These are phyloP conservation scores for Naegleria gruberi DNA, from an alignment of 208 protist species.

Conservation along the genomic window DNA sequence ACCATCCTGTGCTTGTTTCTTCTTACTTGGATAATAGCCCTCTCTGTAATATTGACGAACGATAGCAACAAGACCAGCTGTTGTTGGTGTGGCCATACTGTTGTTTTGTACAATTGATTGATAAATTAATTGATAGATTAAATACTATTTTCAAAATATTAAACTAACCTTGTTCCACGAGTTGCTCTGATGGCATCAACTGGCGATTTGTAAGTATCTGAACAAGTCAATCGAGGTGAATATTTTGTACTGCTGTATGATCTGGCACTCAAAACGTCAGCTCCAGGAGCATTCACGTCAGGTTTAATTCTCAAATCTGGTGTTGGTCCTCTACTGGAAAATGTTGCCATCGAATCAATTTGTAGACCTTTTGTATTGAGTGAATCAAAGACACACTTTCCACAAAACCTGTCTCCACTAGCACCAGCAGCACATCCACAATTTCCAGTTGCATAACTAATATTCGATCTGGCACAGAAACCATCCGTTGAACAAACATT, in stretches of 20 bases:
- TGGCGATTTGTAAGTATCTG: too few species aligned
- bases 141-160: too few species aligned
- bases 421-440: background rate
- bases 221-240: too few species aligned
- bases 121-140: too few species aligned
- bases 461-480: too few species aligned
- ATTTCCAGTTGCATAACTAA: background rate
- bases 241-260: background rate
- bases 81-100: conserved; percentile 73
- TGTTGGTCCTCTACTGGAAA: background rate
- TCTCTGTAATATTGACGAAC: conserved; percentile 68
- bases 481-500: background rate
- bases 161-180: too few species aligned
- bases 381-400: background rate
- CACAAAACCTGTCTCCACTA: background rate
- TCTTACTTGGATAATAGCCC: conserved; percentile 25
- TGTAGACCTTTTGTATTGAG: background rate
- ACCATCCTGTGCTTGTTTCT: conserved; percentile 39
- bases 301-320: background rate
- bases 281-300: background rate
- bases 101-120: too few species aligned
- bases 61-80: conserved; percentile 61
- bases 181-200: too few species aligned
- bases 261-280: background rate
- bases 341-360: background rate